Evolutionary conservation across 208 protist genomes (phyloP).

Genomic region (Trypanosoma platydactyli): DNA sequence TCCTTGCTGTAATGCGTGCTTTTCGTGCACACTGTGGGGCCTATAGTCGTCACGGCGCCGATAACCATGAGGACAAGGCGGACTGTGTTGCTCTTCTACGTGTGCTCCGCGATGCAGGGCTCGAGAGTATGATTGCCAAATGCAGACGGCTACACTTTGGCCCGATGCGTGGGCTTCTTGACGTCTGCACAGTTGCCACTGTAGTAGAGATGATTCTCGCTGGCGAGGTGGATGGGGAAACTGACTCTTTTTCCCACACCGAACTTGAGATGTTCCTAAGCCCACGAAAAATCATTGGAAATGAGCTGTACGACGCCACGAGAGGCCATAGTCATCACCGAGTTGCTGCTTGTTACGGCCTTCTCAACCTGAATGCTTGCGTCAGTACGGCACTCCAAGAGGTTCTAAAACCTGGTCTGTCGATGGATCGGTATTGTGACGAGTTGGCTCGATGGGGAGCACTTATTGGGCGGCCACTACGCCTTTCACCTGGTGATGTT

Average conservation of each 20-base stretch:
- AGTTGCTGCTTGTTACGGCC: slow-evolving; percentile 25
- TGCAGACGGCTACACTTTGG: slow-evolving; percentile 58
- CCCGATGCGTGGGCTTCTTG: slow-evolving; percentile 51
- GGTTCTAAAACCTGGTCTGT: slow-evolving; percentile 2
- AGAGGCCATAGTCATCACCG: slow-evolving; percentile 2
- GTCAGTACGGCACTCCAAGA: slow-evolving; percentile 6
- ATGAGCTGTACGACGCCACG: slow-evolving; percentile 18
- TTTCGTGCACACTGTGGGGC: slow-evolving; percentile 1
- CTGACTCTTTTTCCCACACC: slow-evolving; percentile 5
- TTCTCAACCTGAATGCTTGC: slow-evolving; percentile 15
- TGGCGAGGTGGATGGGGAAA: slow-evolving; percentile 11
- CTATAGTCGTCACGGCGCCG: slow-evolving; percentile 6
- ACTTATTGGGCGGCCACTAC: slow-evolving; percentile 21
- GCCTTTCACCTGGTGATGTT: slow-evolving; percentile 14
- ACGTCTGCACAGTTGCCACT: slow-evolving; percentile 44
- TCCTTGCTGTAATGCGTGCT: slow-evolving; percentile 29
- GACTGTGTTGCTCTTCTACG: slow-evolving; percentile 18
- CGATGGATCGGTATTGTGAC: slow-evolving; percentile 2
- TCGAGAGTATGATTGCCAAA: slow-evolving; percentile 55
- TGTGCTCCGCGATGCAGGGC: slow-evolving; percentile 33
- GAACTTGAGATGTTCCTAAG: slow-evolving; percentile 31
- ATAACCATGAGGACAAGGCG: background rate
- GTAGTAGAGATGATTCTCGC: slow-evolving; percentile 33
- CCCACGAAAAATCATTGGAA: slow-evolving; percentile 23
- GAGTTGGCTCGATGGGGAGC: slow-evolving; percentile 17